Base-by-base conservation (phyloP, 1,284 basidiomycete species). In the Fomitopsis pinicola region DNA sequence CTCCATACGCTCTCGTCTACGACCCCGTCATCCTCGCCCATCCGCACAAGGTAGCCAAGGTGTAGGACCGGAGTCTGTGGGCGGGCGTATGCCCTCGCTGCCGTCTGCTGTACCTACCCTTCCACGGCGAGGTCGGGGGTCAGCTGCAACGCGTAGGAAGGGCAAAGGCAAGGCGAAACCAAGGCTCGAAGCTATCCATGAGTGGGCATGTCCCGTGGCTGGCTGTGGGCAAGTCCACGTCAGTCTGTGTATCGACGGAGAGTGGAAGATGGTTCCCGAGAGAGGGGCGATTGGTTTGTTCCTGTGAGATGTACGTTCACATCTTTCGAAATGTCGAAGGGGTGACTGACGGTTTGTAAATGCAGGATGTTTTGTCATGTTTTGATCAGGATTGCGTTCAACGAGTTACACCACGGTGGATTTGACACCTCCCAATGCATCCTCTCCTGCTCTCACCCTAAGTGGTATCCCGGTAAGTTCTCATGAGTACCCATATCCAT, bases 131-230 rank as follows among this genome's bases (percentile, higher is more conserved):
- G 46, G 48, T 38, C 48, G 28, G 42, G 50, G 55, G 38, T 48
- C 50, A 22, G 30, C 53, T 14, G 28, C 17, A 38, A 50, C 45
- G 19, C 59, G 48, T 17, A 5, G 69, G 36, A 76, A 72, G 64
- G 72, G 69, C 10, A 78, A 77, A 64, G 76, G 69, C 12, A 78
- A 76, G 65, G 76, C 72, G 55, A 76, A 73, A 59, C 73, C 75
- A 1, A 72, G 71, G 33, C 69, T 85, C 10, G 78, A 83, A 63
- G 81, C 72, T 44, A 76, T 77, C 61, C 74, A 80, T 66, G 76
- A 81, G 62, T 91, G 87, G 87, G 65, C 54, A 10, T 91, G 88
- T 67, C 88, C 89, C 0, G 86, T 90, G 1, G 63, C 75, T 4
- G 77, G 76, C 1, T 91, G 88, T 67, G 79, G 73, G 4, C 73